These are phyloP conservation scores for Trichoderma polysporum DNA, from an alignment of 2,329 filamentous ascomycete genomes.

Conservation along the genomic window DNA sequence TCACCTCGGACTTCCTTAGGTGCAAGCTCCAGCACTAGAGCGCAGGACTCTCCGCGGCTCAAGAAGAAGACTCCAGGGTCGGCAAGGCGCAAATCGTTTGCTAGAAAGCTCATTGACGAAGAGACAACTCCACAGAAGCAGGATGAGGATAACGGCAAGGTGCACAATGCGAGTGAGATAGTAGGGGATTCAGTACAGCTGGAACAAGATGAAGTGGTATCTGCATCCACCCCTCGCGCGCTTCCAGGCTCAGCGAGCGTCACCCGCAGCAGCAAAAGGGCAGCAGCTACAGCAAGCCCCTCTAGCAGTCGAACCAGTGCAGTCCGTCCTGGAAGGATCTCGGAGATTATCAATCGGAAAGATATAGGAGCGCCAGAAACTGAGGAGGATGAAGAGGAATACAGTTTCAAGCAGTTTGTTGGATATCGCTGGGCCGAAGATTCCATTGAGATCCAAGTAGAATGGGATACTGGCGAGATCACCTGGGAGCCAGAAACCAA, in stretches of 20 bases:
- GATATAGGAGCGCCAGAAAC: slow-evolving; percentile 3
- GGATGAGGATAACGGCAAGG: not conserved
- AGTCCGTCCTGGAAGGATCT: not conserved
- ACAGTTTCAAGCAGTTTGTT: slow-evolving; percentile 27
- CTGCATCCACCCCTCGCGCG: slow-evolving; percentile 1
- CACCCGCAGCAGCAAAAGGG: not conserved
- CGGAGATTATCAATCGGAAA: not conserved
- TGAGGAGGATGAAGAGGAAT: slow-evolving; percentile 17
- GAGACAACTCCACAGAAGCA: not conserved
- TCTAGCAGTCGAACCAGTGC: not conserved
- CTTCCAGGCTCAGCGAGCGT: not conserved
- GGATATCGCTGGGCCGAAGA: slow-evolving; percentile 33
- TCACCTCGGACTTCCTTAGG: not conserved
- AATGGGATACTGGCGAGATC: slow-evolving; percentile 32
- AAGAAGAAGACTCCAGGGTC: slow-evolving; percentile 2
- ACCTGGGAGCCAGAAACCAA: slow-evolving; percentile 39
- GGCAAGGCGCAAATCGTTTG: not conserved
- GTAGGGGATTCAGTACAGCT: not conserved
- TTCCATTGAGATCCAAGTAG: slow-evolving; percentile 33
- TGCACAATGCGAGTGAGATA: not conserved
- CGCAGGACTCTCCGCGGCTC: not conserved
- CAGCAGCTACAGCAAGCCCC: not conserved
- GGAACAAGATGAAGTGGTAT: slow-evolving; percentile 1
- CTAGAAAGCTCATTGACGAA: not conserved
- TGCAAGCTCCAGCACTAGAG: not conserved